Base-by-base conservation (phyloP, 345 rosid genomes). In the Conringia planisiliqua region DNA sequence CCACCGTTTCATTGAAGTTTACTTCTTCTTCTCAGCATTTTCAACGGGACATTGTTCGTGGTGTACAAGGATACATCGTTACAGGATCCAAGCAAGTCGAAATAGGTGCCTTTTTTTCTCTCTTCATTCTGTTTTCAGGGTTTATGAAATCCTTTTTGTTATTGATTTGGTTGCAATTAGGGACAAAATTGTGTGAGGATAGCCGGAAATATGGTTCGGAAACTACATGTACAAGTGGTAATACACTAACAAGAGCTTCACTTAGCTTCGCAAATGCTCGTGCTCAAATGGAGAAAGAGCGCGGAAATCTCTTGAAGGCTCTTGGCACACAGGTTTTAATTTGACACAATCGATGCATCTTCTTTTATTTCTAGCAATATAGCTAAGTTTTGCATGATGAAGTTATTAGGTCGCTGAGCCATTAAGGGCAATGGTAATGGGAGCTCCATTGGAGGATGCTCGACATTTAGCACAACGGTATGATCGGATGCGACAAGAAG, bases 391-490 rank as follows among this genome's bases (percentile, higher is more conserved):
- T 76, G 33, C 68, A 32, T 64, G 52, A 16, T 67, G 70, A 77
- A 22, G 51, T 56, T 76, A 20, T 80, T 82, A 93, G 98, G 92
- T 93, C 54, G 97, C 96, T 57, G 98, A 93, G 79, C 98, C 98
- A 62, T 66, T 93, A 70, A 85, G 97, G 78, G 91, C 97, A 47
- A 93, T 93, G 98, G 92, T 91, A 58, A 87, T 81, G 88, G 98
- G 94, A 79, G 88, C 97, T 73, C 97, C 97, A 7, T 73, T 93
- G 73, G 98, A 91, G 70, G 98, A 93, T 82, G 98, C 98, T 13
- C 85, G 98, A 16, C 97, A 91, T 87, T 91, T 93, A 84, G 94
- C 98, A 55, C 98, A 91, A 63, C 92, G 94, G n/a, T 93, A 89
- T 82, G 96, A 89, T 76, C 82, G 97, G 73, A 82, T 93, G 89